These are phyloP conservation scores for Claviceps sp. DNA, from an alignment of 2,329 filamentous ascomycete genomes.

Conservation along the genomic window DNA sequence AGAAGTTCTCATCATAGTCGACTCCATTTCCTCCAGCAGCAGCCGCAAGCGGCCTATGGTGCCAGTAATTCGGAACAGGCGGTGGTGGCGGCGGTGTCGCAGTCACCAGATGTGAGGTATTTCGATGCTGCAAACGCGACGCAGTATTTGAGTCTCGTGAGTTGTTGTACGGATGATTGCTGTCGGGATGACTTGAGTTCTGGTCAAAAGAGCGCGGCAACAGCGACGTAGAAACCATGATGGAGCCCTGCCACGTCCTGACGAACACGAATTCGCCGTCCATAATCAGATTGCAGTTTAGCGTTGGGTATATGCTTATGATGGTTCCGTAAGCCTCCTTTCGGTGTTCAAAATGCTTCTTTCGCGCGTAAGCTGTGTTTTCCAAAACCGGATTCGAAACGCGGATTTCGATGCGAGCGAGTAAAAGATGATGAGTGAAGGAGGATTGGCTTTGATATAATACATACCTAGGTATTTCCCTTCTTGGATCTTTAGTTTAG, in stretches of 20 bases:
- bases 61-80: slow-evolving; percentile 4
- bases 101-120: background rate
- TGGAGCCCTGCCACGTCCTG: slow-evolving; percentile 4
- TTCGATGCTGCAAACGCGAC: background rate
- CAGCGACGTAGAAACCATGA: slow-evolving; percentile 4
- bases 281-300: background rate
- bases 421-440: background rate
- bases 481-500: too few species aligned
- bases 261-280: slow-evolving; percentile 3
- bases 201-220: slow-evolving; percentile 2
- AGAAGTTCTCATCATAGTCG: background rate
- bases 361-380: background rate
- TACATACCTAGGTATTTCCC: too few species aligned
- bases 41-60: background rate
- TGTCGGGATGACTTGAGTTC: background rate
- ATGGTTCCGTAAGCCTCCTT: background rate
- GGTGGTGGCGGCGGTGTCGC: background rate
- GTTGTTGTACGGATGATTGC: background rate
- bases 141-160: background rate
- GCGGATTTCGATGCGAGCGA: background rate
- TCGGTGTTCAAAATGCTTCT: background rate
- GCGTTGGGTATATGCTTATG: background rate
- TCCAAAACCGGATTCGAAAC: background rate
- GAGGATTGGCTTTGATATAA: background rate
- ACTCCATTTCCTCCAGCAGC: background rate